phyloP scores from a whole-genome alignment of 2,329 filamentous ascomycete genomes.

The Monosporascus sp. region DNA sequence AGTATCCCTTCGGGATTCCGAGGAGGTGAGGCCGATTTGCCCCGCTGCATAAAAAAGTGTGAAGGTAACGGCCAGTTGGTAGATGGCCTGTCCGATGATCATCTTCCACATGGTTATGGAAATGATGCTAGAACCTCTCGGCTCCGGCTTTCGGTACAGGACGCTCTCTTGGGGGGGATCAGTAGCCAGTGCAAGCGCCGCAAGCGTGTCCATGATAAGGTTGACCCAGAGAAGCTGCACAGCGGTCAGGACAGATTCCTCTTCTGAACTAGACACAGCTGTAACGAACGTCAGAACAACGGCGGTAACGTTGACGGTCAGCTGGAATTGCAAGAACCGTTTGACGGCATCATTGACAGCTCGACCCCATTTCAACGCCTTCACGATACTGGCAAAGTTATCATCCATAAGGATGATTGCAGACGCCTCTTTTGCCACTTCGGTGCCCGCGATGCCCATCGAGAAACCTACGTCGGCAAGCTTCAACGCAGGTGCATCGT shows the following conservation, averaged over 20 bases:
- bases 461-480: slow-evolving; percentile 80
- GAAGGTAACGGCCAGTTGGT: slow-evolving; percentile 76
- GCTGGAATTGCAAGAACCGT: slow-evolving; percentile 71
- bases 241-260: slow-evolving; percentile 74
- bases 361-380: slow-evolving; percentile 75
- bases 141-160: slow-evolving; percentile 67
- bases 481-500: slow-evolving; percentile 76
- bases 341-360: slow-evolving; percentile 74
- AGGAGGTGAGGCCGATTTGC: slow-evolving; percentile 46
- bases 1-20: slow-evolving; percentile 57
- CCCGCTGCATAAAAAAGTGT: slow-evolving; percentile 73
- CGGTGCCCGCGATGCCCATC: slow-evolving; percentile 79
- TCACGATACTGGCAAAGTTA: slow-evolving; percentile 82
- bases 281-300: slow-evolving; percentile 84
- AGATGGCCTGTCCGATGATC: slow-evolving; percentile 89
- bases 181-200: slow-evolving; percentile 80
- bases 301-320: slow-evolving; percentile 88
- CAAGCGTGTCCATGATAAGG: slow-evolving; percentile 95
- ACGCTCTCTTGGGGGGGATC: slow-evolving; percentile 83
- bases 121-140: slow-evolving; percentile 58
- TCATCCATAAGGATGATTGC: slow-evolving; percentile 85
- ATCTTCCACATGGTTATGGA: slow-evolving; percentile 98
- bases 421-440: slow-evolving; percentile 80
- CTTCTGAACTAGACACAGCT: slow-evolving; percentile 64
- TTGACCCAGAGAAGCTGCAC: slow-evolving; percentile 96